Conservation (phyloP, 75 land plant genomes). For the Picea glauca region DNA sequence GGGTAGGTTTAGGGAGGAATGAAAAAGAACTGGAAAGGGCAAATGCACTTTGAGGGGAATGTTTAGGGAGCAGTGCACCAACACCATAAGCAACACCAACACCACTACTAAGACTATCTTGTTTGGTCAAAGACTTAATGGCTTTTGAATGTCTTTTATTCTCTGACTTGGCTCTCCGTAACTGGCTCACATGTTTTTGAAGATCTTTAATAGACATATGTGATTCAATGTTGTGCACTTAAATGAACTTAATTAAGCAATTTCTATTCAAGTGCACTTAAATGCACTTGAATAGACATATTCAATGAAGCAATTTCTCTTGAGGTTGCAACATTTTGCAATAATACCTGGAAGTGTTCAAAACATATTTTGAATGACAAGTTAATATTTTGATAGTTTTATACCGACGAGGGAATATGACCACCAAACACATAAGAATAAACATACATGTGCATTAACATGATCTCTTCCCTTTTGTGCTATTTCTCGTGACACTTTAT, state of each 20-base stretch:
- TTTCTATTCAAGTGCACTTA: no score
- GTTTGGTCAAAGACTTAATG: no score
- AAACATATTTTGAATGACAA: background rate
- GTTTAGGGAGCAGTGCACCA: background rate
- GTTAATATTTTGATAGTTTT: background rate
- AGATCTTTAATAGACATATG: conserved; percentile 35
- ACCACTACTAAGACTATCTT: background rate
- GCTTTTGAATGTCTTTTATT: no score
- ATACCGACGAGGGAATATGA: background rate
- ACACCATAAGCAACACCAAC: background rate
- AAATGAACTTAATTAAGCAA: conserved; percentile 33
- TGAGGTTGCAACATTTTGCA: conserved; percentile 45
- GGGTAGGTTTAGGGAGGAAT: no score
- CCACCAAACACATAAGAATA: background rate
- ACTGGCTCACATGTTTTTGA: conserved; percentile 26
- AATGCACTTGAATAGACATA: no score
- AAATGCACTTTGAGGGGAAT: background rate
- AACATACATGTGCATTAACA: conserved; percentile 29
- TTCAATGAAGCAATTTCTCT: conserved; percentile 48
- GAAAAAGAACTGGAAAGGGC: no score
- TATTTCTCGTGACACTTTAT: conserved; percentile 26
- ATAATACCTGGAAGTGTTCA: background rate
- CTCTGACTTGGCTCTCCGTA: conserved; percentile 24
- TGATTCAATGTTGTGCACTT: conserved; percentile 44
- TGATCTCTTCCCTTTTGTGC: conserved; percentile 34